Percentiles rank a stretch among this genome's conserved stretches.
These are phyloP conservation scores for Dioscorea cayenensis DNA, from an alignment of 116 monocot genomes.

Conservation along the genomic window DNA sequence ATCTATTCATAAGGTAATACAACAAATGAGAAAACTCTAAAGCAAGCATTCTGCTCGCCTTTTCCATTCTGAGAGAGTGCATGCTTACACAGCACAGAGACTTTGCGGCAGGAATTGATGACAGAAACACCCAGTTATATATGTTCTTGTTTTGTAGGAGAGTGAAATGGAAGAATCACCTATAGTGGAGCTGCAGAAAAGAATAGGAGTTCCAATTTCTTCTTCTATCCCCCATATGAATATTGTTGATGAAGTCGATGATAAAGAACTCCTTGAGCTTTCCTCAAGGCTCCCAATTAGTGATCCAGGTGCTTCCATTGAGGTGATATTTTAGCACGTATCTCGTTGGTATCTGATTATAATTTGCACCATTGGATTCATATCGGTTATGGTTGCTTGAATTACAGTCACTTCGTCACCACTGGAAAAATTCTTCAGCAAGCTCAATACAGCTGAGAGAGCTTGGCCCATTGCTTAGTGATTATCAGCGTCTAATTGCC, in stretches of 20 bases:
- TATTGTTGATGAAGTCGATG: slow-evolving; percentile 53
- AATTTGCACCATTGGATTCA: background rate
- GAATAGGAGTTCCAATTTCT: slow-evolving; percentile 58
- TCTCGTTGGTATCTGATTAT: background rate
- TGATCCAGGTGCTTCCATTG: slow-evolving; percentile 40
- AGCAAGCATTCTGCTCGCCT: background rate
- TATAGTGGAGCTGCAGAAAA: slow-evolving; percentile 58
- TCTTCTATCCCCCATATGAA: slow-evolving; percentile 18
- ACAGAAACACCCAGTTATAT: background rate
- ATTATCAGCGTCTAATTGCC: slow-evolving; percentile 73
- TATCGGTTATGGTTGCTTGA: background rate
- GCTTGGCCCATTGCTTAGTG: slow-evolving; percentile 69
- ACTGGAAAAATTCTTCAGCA: slow-evolving; percentile 65
- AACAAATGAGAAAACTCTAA: background rate
- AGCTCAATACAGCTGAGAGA: slow-evolving; percentile 62
- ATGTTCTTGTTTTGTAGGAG: slow-evolving; percentile 27
- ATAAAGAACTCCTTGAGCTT: slow-evolving; percentile 70
- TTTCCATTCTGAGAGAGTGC: background rate
- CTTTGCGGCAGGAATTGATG: background rate
- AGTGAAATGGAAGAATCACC: slow-evolving; percentile 33
- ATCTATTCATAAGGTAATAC: slow-evolving; percentile 40
- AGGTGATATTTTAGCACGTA: slow-evolving; percentile 28
- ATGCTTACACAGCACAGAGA: background rate
- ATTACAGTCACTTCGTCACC: slow-evolving; percentile 57
- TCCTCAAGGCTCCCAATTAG: slow-evolving; percentile 41